Evolutionary conservation across 306 rosid species (phyloP), one percentile per base, ranked within the genome.

Genomic region (Parietaria judaica): DNA sequence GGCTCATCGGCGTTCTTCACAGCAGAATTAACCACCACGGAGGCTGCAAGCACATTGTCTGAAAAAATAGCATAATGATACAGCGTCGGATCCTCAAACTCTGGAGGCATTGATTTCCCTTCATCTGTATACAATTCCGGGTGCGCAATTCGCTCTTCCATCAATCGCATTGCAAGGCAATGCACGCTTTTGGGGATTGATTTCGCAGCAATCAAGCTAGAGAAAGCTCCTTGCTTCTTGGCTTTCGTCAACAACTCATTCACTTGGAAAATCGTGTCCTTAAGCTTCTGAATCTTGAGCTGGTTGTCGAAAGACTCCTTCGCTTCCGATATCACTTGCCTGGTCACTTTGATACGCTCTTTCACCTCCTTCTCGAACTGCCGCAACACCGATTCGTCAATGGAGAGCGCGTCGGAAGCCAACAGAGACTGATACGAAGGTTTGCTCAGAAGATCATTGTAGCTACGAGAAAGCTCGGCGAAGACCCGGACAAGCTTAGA

Each of bases 151-250:
- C 87, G 72, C 73, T 87, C 92, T 63, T 87, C 92, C 87, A 79
- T 82, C 72, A 90, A 61, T 50, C 88, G 75, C 89, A 82, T 86
- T 1, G 95, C 71, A 3, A 86, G 74, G 65, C 89, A 90, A 70
- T 90, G 88, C 79, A 87, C 45, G 70, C 87, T 80, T 71, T 84
- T 87, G 1, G 96, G 96, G 59, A 87, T 87, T 0, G 96, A 84
- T 76, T 90, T 90, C 1, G 97, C 97, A 0, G 97, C 97, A 37
- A 90, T 87, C 74, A 87, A 75, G 64, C 94, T 90, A 0, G 96
- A 87, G 81, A 90, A 90, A 69, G 97, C 96, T 7, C 97, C 96
- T 69, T 90, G 96, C 84, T 87, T 90, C 84, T 90, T 90, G 0
- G 94, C 94, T 77, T 85, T 87, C 3, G 91, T 83, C 66, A 90